phyloP scores from a whole-genome alignment of 2,329 filamentous ascomycete genomes.

The Penicillium oxalicum region DNA sequence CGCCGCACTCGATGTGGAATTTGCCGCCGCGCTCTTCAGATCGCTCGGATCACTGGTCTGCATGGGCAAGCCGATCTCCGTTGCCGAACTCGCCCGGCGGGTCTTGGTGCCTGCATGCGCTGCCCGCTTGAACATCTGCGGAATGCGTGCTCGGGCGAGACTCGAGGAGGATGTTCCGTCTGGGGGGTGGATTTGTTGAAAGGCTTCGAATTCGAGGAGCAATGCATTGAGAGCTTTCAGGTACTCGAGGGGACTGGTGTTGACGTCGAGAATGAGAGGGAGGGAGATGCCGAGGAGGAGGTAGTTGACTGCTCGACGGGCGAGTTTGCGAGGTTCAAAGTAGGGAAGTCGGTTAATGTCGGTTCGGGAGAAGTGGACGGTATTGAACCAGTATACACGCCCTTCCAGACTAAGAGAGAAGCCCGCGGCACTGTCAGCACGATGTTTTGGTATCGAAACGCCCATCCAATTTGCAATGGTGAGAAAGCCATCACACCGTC shows the following conservation, averaged over 20 bases:
- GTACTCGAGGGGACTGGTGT: conserved; percentile 73
- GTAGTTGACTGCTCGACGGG: conserved; percentile 87
- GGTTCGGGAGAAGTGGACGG: conserved; percentile 77
- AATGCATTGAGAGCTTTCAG: conserved; percentile 79
- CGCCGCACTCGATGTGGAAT: conserved; percentile 33
- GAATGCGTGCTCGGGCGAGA: conserved; percentile 70
- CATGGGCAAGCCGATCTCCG: conserved; percentile 54
- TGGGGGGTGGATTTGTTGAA: conserved; percentile 78
- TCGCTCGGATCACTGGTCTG: conserved; percentile 44
- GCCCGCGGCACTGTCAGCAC: no score
- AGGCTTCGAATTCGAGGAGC: conserved; percentile 86
- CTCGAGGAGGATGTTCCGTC: conserved; percentile 64
- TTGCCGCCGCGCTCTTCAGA: conserved; percentile 41
- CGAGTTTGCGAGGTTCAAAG: conserved; percentile 75
- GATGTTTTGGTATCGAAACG: no score
- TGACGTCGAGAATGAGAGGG: conserved; percentile 80
- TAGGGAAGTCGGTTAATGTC: conserved; percentile 79
- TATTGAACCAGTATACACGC: conserved; percentile 97
- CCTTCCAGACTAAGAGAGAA: conserved; percentile 68
- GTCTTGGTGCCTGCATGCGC: conserved; percentile 52
- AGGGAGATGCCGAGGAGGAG: conserved; percentile 87
- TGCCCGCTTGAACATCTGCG: conserved; percentile 73
- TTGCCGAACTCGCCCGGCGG: conserved; percentile 53
- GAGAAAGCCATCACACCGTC: background rate
- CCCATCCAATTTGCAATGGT: no score